Conservation (phyloP, 192 early-diverging fungal species). For the Geranomyces variabilis region DNA sequence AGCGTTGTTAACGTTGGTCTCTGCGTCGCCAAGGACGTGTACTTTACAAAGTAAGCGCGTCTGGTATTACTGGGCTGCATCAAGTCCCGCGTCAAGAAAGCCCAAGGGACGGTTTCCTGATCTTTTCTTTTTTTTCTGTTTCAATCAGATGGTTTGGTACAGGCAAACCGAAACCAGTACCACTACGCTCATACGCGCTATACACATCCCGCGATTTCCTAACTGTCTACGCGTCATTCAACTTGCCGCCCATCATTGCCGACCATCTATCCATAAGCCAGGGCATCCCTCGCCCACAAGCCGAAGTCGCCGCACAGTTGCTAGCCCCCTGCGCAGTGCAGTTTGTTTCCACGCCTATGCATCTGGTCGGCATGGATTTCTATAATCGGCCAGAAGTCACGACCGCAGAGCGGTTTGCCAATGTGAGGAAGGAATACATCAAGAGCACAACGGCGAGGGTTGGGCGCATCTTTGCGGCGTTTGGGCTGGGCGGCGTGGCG, state of each 20-base stretch:
- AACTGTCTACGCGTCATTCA: slow-evolving; percentile 53
- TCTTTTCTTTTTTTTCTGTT: not conserved
- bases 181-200: slow-evolving; percentile 31
- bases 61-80: too few species aligned
- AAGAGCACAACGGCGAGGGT: slow-evolving; percentile 3
- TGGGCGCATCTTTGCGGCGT: slow-evolving; percentile 53
- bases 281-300: not conserved
- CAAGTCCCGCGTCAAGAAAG: not conserved
- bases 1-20: slow-evolving; percentile 44
- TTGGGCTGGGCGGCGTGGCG: slow-evolving; percentile 50
- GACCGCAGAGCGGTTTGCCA: not conserved
- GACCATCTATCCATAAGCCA: slow-evolving; percentile 3
- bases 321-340: slow-evolving; percentile 47
- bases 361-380: slow-evolving; percentile 49
- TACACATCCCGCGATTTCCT: slow-evolving; percentile 46
- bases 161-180: slow-evolving; percentile 40
- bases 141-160: slow-evolving; percentile 43
- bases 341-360: slow-evolving; percentile 47
- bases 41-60: slow-evolving; percentile 37
- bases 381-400: slow-evolving; percentile 44
- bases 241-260: slow-evolving; percentile 45
- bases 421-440: not conserved
- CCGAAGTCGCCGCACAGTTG: slow-evolving; percentile 43
- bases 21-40: slow-evolving; percentile 48
- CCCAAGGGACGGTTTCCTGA: not conserved